A percentile compares a stretch with the other conserved stretches of the same genome.
These are phyloP conservation scores for Aspergillus asperescens DNA, from an alignment of 495 filamentous ascomycete species.

Conservation along the genomic window DNA sequence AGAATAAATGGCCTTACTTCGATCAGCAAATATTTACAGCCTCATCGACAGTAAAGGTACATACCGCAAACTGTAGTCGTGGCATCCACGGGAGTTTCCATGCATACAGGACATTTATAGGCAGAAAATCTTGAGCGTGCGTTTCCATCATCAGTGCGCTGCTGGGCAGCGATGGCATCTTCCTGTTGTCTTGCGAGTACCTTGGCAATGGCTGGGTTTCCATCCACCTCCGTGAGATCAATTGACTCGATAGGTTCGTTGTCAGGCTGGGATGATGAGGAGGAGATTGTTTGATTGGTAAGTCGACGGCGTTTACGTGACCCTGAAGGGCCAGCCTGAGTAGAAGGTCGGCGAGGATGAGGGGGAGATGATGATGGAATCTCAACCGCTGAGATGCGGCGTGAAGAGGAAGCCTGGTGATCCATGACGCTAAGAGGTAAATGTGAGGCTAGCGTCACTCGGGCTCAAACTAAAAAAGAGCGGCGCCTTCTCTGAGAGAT, in stretches of 20 bases:
- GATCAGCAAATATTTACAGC: background rate
- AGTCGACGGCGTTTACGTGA: conserved; percentile 28
- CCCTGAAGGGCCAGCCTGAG: conserved; percentile 5
- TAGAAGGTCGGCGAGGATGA: background rate
- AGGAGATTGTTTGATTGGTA: conserved; percentile 14
- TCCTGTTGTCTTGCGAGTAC: conserved; percentile 46
- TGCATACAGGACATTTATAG: conserved; percentile 77
- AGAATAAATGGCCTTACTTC: conserved; percentile 73
- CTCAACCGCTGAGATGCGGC: background rate
- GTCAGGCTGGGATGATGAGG: background rate
- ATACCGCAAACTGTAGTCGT: conserved; percentile 81
- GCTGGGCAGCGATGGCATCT: conserved; percentile 46
- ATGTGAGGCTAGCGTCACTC: background rate
- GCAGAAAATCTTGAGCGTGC: conserved; percentile 46
- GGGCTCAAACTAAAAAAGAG: background rate
- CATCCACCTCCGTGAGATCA: conserved; percentile 58
- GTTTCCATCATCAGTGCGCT: conserved; percentile 41
- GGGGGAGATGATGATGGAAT: background rate
- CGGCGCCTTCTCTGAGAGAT: background rate
- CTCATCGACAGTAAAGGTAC: conserved; percentile 24
- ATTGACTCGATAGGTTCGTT: conserved; percentile 36
- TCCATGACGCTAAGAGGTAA: conserved; percentile 1
- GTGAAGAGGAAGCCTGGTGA: background rate
- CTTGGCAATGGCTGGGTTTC: conserved; percentile 40
- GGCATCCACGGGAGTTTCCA: conserved; percentile 68